Evolutionary conservation across 202 grass and related monocot species (phyloP).

Genomic region (Setaria italica): DNA sequence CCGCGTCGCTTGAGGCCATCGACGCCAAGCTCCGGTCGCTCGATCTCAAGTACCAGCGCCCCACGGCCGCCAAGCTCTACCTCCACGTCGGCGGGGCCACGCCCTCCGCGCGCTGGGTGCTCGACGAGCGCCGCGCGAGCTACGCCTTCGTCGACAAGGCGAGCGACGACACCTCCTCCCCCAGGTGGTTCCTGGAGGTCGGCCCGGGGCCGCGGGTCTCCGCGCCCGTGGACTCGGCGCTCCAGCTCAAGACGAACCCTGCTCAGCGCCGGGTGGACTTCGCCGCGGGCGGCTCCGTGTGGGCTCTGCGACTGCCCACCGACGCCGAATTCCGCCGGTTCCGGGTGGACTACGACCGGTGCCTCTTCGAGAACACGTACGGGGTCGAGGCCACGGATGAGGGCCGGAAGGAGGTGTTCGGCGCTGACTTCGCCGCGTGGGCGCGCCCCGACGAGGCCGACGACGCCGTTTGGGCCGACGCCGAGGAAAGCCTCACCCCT

Average conservation of each 20-base stretch:
- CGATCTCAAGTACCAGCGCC: constrained; percentile 63
- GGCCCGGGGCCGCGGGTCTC: constrained; percentile 56
- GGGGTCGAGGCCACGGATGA: constrained; percentile 77
- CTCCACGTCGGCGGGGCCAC: constrained; percentile 82
- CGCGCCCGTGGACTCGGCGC: constrained; percentile 52
- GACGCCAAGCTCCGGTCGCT: constrained; percentile 73
- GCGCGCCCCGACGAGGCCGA: constrained; percentile 62
- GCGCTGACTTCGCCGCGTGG: constrained; percentile 79
- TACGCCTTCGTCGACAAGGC: constrained; percentile 63
- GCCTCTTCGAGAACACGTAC: constrained; percentile 89
- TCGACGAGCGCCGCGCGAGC: constrained; percentile 60
- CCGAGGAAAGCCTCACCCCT: constrained; percentile 50
- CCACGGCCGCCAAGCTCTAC: constrained; percentile 67
- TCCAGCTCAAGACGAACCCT: constrained; percentile 70
- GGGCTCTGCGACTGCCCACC: constrained; percentile 68
- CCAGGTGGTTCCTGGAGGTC: constrained; percentile 66
- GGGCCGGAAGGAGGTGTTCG: constrained; percentile 73
- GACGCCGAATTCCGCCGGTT: constrained; percentile 70
- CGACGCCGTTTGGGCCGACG: constrained; percentile 73
- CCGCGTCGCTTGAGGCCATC: constrained; percentile 56
- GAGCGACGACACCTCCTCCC: neutral
- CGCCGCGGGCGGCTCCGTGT: constrained; percentile 65
- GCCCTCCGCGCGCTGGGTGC: constrained; percentile 67
- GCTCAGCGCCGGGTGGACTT: constrained; percentile 73
- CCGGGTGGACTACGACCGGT: constrained; percentile 65